phyloP scores from a whole-genome alignment of 768 basidiomycete species.

The Lenzites betulinus region DNA sequence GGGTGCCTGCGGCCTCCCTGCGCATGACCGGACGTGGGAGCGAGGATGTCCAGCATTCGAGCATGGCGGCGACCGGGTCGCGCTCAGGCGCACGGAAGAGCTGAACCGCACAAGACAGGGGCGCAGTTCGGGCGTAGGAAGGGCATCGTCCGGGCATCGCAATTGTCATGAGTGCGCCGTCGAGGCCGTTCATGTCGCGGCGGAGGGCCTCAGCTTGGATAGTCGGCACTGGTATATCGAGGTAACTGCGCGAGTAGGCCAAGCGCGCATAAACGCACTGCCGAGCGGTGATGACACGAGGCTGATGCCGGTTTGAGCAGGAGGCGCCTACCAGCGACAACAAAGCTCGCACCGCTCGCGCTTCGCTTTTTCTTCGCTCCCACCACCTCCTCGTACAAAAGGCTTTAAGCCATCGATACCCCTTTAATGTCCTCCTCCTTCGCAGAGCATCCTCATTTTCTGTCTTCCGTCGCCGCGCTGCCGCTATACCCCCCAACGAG shows the following conservation, averaged over 20 bases:
- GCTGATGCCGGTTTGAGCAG: not conserved
- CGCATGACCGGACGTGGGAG: slow-evolving; percentile 6
- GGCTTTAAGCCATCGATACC: slow-evolving; percentile 22
- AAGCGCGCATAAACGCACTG: not conserved
- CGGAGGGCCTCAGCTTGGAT: not conserved
- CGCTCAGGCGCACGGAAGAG: no score
- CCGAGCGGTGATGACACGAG: slow-evolving; percentile 5
- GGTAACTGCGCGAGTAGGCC: not conserved
- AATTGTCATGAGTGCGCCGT: not conserved
- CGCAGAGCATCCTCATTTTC: not conserved
- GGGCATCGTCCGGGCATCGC: not conserved
- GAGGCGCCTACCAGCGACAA: slow-evolving; percentile 1
- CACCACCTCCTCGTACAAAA: slow-evolving; percentile 13
- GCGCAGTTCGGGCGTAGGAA: not conserved
- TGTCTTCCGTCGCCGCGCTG: not conserved
- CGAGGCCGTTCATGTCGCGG: not conserved
- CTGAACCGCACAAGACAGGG: not conserved
- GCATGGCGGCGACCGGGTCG: not conserved
- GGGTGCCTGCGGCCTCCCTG: not conserved
- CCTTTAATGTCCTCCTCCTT: slow-evolving; percentile 16
- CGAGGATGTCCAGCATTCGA: not conserved
- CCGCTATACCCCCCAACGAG: not conserved
- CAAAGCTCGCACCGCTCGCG: slow-evolving; percentile 4
- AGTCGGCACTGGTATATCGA: slow-evolving; percentile 12
- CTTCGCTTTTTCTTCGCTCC: not conserved